Base-by-base conservation (phyloP, 169 alveolate genomes). In the Babesia sp. region DNA sequence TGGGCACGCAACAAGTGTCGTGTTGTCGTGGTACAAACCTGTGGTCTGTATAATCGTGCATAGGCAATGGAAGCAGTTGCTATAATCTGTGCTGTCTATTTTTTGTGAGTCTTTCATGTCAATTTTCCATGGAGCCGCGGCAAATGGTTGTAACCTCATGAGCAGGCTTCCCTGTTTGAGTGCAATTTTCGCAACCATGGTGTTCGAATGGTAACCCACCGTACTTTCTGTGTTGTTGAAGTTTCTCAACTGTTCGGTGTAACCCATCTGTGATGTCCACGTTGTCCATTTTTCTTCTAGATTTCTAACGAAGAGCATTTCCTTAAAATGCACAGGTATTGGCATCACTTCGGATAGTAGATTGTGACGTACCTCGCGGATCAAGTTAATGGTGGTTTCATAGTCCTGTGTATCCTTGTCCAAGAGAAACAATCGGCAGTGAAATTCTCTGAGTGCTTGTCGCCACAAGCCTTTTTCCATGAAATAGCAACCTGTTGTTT, bases 1-100 rank as follows among this genome's bases (percentile, higher is more conserved):
- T 1, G 97, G 94, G 56, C 97, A 93, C 1, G 95, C 75, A 45
- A 87, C 76, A 28, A 64, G 50, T 5, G 69, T 78, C 22, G 44
- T 57, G 29, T 26, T 39, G 31, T 67, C 73, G 50, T 57, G 39
- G 39, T 67, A 53, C 14, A 90, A 87, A 24, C 72, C 90, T 18
- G 83, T 57, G 45, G 85, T 67, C 14, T 61, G 72, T 28, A 48
- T 83, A 44, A 93, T 69, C 57, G 86, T 95, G n/a, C 70, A 84
- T 39, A 93, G 82, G 45, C 97, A 93, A 71, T 93, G 97, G 66
- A 93, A 93, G 48, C 97, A 93, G 33, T 87, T 91, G 41, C 71
- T 0, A 8, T n/a, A 14, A 20, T 7, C 28, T 6, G 36, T 26
- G 18, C 31, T 18, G 24, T n/a, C 22, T 3, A 9, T 33, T 11